Evolutionary conservation across 176 grass and related monocot genomes (phyloP).

Genomic region (Oryza longistaminata): DNA sequence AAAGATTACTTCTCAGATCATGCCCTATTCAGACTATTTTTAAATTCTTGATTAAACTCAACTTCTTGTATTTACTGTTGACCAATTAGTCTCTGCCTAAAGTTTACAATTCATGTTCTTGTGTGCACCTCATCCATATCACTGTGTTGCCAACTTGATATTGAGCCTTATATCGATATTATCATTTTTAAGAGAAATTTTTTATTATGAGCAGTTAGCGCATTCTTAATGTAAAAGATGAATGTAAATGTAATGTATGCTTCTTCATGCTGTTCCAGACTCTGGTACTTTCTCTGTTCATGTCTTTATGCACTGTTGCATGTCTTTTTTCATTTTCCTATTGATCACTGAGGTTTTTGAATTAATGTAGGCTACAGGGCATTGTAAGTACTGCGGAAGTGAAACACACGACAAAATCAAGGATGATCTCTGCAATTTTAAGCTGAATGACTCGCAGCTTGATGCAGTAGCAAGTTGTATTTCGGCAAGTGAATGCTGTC

Average conservation of each 20-base stretch:
- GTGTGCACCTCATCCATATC: not conserved
- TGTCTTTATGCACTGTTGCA: conserved; percentile 27
- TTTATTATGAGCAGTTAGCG: conserved; percentile 1
- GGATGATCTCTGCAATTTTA: conserved; percentile 43
- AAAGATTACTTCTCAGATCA: conserved; percentile 4
- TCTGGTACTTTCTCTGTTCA: conserved; percentile 31
- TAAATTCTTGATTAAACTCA: not conserved
- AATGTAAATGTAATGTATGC: not conserved
- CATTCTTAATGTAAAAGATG: conserved; percentile 19
- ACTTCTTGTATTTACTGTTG: not conserved
- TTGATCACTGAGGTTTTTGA: conserved; percentile 17
- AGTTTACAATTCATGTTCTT: conserved; percentile 21
- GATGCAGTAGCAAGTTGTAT: conserved; percentile 58
- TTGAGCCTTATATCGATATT: conserved; percentile 15
- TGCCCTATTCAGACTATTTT: not conserved
- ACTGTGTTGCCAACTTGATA: not conserved
- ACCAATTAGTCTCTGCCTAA: not conserved
- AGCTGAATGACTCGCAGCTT: conserved; percentile 66
- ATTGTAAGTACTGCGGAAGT: conserved; percentile 46
- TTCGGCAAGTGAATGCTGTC: conserved; percentile 47
- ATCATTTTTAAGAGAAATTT: not conserved
- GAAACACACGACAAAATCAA: conserved; percentile 42
- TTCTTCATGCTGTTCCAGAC: conserved; percentile 15
- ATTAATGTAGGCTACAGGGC: conserved; percentile 42
- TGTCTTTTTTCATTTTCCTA: conserved; percentile 7